Percentiles rank a stretch among this genome's conserved stretches.
Evolutionary conservation across 306 rosid genomes (phyloP).

Genomic region (Gastrolobium bilobum): DNA sequence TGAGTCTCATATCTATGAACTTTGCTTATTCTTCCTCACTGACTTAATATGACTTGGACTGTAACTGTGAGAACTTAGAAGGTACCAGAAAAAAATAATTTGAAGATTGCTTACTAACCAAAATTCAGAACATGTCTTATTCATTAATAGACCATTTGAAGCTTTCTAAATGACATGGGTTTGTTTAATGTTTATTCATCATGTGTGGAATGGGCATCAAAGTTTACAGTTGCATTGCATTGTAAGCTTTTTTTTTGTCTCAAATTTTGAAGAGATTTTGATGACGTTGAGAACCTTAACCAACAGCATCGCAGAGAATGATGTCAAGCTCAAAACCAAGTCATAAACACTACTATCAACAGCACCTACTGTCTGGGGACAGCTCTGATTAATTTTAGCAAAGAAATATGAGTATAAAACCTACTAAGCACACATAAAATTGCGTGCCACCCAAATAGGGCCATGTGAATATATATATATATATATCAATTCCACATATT

Average conservation of each 20-base stretch:
- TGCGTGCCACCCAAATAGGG: too few species aligned
- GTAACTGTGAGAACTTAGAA: neutral
- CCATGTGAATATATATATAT: too few species aligned
- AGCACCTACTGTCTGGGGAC: neutral
- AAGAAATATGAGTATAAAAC: neutral
- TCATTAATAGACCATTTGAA: conserved; percentile 19
- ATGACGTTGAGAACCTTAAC: conserved; percentile 10
- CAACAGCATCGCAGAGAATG: conserved; percentile 15
- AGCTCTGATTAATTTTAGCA: conserved; percentile 11
- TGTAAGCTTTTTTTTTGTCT: neutral
- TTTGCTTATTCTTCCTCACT: neutral
- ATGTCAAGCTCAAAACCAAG: conserved; percentile 14
- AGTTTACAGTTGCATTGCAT: conserved; percentile 2
- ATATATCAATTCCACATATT: too few species aligned
- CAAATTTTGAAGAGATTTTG: neutral
- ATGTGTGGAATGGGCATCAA: conserved; percentile 3
- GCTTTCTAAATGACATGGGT: neutral
- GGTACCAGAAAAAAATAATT: neutral
- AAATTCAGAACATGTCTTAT: conserved; percentile 1
- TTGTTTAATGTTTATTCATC: conserved; percentile 9
- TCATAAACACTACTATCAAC: conserved; percentile 10
- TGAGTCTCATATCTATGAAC: neutral
- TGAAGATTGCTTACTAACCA: conserved; percentile 22
- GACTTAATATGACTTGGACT: conserved; percentile 12
- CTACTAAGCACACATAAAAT: too few species aligned